These are phyloP conservation scores for Fusarium nelsonii DNA, from an alignment of 2,329 filamentous ascomycete genomes.

Conservation along the genomic window DNA sequence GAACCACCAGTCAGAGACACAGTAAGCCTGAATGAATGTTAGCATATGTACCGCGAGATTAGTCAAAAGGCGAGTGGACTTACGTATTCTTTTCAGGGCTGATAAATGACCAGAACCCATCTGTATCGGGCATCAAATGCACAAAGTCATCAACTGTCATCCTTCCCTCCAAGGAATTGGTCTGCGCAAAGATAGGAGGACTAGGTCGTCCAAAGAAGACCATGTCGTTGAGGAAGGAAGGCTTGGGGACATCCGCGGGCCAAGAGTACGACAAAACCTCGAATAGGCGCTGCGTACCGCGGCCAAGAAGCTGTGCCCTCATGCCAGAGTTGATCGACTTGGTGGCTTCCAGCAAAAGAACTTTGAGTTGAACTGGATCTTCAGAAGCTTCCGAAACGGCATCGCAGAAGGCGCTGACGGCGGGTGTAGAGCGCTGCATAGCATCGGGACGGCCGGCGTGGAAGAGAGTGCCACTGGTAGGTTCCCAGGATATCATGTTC, in stretches of 20 bases:
- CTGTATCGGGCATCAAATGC: slow-evolving; percentile 1
- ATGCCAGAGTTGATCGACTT: slow-evolving; percentile 9
- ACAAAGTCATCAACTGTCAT: neutral
- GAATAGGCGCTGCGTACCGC: neutral
- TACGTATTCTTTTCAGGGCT: neutral
- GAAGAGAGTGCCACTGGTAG: neutral
- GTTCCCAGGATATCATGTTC: slow-evolving; percentile 5
- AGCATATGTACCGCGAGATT: neutral
- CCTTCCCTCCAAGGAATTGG: neutral
- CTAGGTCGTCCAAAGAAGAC: neutral
- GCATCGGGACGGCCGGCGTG: slow-evolving; percentile 1
- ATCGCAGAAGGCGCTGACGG: slow-evolving; percentile 2
- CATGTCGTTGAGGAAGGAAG: slow-evolving; percentile 1
- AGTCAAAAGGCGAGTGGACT: neutral
- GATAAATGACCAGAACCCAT: slow-evolving; percentile 4
- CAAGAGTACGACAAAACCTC: slow-evolving; percentile 1
- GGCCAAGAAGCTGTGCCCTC: neutral
- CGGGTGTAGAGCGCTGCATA: slow-evolving; percentile 1
- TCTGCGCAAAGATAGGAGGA: slow-evolving; percentile 5
- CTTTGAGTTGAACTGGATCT: neutral
- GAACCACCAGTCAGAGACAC: no score
- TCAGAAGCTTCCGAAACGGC: neutral
- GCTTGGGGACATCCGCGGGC: neutral
- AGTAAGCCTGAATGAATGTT: neutral
- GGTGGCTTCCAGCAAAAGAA: neutral